Base-by-base conservation (phyloP, 192 early-diverging fungal species). In the Rhizophagus clarus region DNA sequence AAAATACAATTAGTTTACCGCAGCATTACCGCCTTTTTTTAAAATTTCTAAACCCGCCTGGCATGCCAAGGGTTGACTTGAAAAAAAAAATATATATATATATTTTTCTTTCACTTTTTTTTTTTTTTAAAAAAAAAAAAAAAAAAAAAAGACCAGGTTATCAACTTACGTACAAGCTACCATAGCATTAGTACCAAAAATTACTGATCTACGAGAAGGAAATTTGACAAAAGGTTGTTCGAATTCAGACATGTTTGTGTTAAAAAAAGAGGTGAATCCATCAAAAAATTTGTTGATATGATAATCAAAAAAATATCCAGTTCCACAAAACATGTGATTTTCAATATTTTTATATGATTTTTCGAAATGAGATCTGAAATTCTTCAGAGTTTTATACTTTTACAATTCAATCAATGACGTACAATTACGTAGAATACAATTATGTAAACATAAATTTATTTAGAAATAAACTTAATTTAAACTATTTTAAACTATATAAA, bases 1-100 rank as follows among this genome's bases (percentile, higher is more conserved):
- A 42, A 20, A 51, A 26, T 72, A 51, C 0, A 29, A 63, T 14
- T 68, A 70, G 1, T 77, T 78, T 85, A 85, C 94, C 11, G 93
- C 94, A 3, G 94, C 93, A 81, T 94, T 95, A 11, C 94, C 94
- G 28, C 94, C 94, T 66, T 81, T 81, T 62, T 83, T 85, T 11
- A 95, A 81, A 26, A 93, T 90, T 15, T 76, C 79, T 3, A 92
- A 81, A 24, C 94, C 94, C 1, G 90, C 89, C 60, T 92, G 85
- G 67, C 88, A 87, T 11, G 94, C 94, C 32, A 94, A 83, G 12
- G 93, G 93, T 84, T 95, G 92, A 51, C 90, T 91, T 49, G 71
- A 86, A 14, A 81, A 84, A 31, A 51, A 63, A 56, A 9, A 56
- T 24, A 56, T 73, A 12, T 73, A 14, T 77, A 7, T 34, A 34